A percentile compares a stretch with the other conserved stretches of the same genome.
Evolutionary conservation across 192 early-diverging fungal genomes (phyloP).

Genomic region (Chytriomyces sp.): DNA sequence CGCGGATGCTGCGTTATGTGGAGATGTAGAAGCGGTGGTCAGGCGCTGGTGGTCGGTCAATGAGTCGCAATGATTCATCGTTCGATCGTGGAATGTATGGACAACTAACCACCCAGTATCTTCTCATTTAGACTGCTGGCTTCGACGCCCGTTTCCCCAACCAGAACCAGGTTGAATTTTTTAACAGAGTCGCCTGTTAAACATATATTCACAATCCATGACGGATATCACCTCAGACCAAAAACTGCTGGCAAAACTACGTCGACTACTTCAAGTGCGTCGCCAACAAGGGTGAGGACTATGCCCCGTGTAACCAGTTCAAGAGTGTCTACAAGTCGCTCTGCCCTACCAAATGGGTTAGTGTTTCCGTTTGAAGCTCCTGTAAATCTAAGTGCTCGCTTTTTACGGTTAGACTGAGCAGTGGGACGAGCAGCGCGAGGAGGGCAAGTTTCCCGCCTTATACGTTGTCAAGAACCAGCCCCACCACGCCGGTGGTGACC

Average conservation of each 20-base stretch:
- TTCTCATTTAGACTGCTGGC: constrained; percentile 46
- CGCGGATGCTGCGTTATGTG: too few relatives aligned
- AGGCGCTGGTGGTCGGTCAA: too few relatives aligned
- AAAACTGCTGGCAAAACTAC: constrained; percentile 99
- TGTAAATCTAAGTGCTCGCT: background rate
- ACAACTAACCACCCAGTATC: background rate
- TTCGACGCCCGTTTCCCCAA: constrained; percentile 90
- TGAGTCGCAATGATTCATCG: too few relatives aligned
- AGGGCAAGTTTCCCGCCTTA: constrained; percentile 53
- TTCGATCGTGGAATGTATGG: too few relatives aligned
- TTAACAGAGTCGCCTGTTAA: too few relatives aligned
- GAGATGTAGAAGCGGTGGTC: too few relatives aligned
- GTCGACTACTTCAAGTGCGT: constrained; percentile 89
- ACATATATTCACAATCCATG: too few relatives aligned
- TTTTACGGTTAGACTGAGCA: constrained; percentile 40
- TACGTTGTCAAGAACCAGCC: constrained; percentile 38
- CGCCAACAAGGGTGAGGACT: constrained; percentile 94
- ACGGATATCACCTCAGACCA: too few relatives aligned
- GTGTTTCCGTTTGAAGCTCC: too few relatives aligned
- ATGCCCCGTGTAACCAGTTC: constrained; percentile 90
- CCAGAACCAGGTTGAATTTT: constrained; percentile 91
- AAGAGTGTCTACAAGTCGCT: constrained; percentile 77
- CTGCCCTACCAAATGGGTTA: constrained; percentile 94
- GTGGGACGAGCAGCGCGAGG: constrained; percentile 61
- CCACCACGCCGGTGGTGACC: constrained; percentile 29